phyloP scores from a whole-genome alignment of 1,284 basidiomycete species.

The Vanrija pseudolonga region DNA sequence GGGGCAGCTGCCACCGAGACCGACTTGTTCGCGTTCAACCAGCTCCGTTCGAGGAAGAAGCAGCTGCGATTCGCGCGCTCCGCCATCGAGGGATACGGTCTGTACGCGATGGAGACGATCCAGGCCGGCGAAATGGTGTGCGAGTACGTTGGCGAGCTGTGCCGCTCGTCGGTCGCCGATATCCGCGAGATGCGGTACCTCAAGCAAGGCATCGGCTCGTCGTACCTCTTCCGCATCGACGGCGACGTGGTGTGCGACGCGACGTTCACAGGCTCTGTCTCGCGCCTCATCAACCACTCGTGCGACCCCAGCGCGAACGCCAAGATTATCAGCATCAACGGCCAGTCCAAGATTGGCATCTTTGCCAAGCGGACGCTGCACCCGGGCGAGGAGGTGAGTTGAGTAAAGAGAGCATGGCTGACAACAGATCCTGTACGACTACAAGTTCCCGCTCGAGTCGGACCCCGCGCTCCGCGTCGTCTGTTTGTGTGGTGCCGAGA shows the following conservation, averaged over 20 bases:
- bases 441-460: constrained; percentile 45
- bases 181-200: constrained; percentile 96
- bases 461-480: constrained; percentile 58
- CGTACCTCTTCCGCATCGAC: constrained; percentile 89
- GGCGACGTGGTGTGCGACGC: constrained; percentile 94
- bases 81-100: constrained; percentile 96
- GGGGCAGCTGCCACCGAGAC: constrained; percentile 45
- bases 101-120: constrained; percentile 94
- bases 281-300: constrained; percentile 93
- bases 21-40: constrained; percentile 88
- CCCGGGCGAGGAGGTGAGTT: constrained; percentile 90
- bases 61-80: constrained; percentile 92
- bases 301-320: constrained; percentile 97
- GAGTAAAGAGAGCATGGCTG: constrained; percentile 51
- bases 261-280: constrained; percentile 96
- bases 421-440: constrained; percentile 36
- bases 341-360: constrained; percentile 94
- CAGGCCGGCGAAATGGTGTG: constrained; percentile 97
- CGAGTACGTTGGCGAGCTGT: constrained; percentile 98
- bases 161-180: constrained; percentile 92
- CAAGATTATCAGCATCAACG: constrained; percentile 97
- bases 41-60: constrained; percentile 96
- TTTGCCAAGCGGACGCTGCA: constrained; percentile 94
- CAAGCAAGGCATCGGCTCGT: constrained; percentile 85
- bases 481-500: constrained; percentile 78